Base-by-base conservation (phyloP, 2,329 filamentous ascomycete species). In the Emericellopsis cladophorae region DNA sequence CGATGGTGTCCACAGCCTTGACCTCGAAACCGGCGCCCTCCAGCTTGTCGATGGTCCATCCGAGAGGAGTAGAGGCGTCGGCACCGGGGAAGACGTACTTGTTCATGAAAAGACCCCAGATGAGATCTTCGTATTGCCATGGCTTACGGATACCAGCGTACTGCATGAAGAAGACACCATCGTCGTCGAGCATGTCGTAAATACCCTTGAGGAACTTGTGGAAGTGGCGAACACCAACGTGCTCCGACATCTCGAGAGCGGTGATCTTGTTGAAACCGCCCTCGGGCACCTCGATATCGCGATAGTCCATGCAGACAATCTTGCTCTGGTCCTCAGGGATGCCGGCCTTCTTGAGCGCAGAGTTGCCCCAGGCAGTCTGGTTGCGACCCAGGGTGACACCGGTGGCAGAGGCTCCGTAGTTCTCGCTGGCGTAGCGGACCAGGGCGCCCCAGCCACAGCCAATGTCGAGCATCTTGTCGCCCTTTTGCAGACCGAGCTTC, bases 71-170 rank as follows among this genome's bases (percentile, higher is more conserved):
- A 35, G 86, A 94, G 40, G 92, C 92, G 59, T 96, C 92, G 40
- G 92, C 92, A 59, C 92, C 92, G 29, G 89, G 92, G 76, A 96
- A 96, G 61, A 96, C 74, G 65, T 96, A 95, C 71, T 95, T 95
- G 81, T 96, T 96, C 88, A 96, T 94, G 76, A 95, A 96, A 37
- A 96, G 75, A 60, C 92, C 92, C 92, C 92, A 96, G 62, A 90
- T 84, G 40, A 95, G 76, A 66, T 96, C 90, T 72, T 96, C 89
- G 58, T 95, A 96, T 65, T 96, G 92, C 92, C 92, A 96, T 48
- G 75, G 71, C 70, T 93, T 93, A 53, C 92, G 83, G 46, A 98
- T 76, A 66, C 92, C 92, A 53, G 90, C 88, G 53, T 93, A 88
- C 65, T 96, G 92, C 45, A 96, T 74, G 76, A 92, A 95, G 71